Evolutionary conservation across 1,139 yeast genomes (phyloP).

Genomic region (Debaryomycetaceae sp.): DNA sequence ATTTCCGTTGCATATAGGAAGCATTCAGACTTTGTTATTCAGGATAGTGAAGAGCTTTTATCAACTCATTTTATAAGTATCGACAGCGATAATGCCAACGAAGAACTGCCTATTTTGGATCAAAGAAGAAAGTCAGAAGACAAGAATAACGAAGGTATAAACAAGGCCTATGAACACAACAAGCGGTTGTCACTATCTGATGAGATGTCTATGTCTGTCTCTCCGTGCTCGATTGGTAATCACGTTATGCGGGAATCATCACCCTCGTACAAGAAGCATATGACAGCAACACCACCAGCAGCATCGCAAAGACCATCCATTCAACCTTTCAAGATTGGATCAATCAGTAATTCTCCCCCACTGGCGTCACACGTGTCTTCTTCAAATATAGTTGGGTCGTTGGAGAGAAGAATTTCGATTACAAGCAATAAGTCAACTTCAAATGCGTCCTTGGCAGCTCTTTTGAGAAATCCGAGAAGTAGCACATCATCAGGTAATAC

Average conservation of each 20-base stretch:
- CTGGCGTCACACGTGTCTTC: slow-evolving; percentile 21
- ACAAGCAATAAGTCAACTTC: slow-evolving; percentile 51
- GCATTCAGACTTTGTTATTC: slow-evolving; percentile 63
- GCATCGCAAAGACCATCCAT: slow-evolving; percentile 32
- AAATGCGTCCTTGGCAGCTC: slow-evolving; percentile 52
- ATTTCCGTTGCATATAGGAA: slow-evolving; percentile 77
- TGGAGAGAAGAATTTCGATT: slow-evolving; percentile 42
- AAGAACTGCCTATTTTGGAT: slow-evolving; percentile 1
- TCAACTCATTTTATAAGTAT: slow-evolving; percentile 55
- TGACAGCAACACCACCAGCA: slow-evolving; percentile 12
- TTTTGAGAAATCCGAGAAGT: slow-evolving; percentile 47
- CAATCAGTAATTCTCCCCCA: slow-evolving; percentile 52
- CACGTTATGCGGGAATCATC: slow-evolving; percentile 7
- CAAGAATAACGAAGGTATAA: not conserved
- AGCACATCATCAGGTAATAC: slow-evolving; percentile 29
- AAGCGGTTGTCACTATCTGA: slow-evolving; percentile 12
- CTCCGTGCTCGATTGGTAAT: slow-evolving; percentile 24
- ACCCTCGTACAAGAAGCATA: slow-evolving; percentile 10
- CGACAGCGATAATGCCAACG: slow-evolving; percentile 24
- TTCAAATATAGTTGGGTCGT: slow-evolving; percentile 15
- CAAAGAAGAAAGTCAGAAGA: slow-evolving; percentile 1
- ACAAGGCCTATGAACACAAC: not conserved
- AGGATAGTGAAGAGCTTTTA: slow-evolving; percentile 62
- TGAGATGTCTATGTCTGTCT: slow-evolving; percentile 23
- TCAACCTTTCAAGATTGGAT: slow-evolving; percentile 62